Base-by-base conservation (phyloP, 495 filamentous ascomycete genomes). In the Clavariopsis aquatica region DNA sequence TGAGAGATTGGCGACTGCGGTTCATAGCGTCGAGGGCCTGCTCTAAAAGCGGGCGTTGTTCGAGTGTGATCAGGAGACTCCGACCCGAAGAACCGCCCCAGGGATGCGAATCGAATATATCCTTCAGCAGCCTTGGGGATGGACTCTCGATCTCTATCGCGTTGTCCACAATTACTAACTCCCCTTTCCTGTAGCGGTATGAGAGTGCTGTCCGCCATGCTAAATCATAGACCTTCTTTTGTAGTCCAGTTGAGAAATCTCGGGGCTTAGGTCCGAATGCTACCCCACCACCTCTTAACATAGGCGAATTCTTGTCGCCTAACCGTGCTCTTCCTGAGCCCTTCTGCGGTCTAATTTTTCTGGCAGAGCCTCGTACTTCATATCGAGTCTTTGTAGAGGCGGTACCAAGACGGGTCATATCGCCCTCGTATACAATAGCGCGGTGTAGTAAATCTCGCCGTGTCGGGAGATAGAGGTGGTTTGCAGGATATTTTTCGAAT, bases 171-270 rank as follows among this genome's bases (percentile, higher is more conserved):
- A 98, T 84, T 51, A 97, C 79, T 74, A 99, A 77, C 79, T 97
- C 89, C 19, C 91, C 93, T 60, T 88, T 86, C 60, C 83, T 78
- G 77, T 92, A 98, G 46, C 95, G 85, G 77, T 96, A 96, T 67
- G 89, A 92, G 58, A 99, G 82, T 1, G 95, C 95, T 34, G 89
- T 98, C 72, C 95, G 85, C 92, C 92, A 98, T 12, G 95, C 95
- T 71, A 95, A 77, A 74, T 97, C 93, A 77, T 99, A 99, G 51
- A 96, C 86, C 81, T 97, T 96, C 68, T 81, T 81, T 52, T 88
- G 92, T 61, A 99, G 80, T 34, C 81, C 83, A 19, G 91, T 92
- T 55, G 84, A 84, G 76, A 98, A 98, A 76, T 97, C 92, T 64
- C 94, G 81, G 31, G 91, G 91, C 66, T 91, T 85, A 19, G 95